These are phyloP conservation scores for Adansonia grandidieri DNA, from an alignment of 441 rosid genomes.

Conservation along the genomic window DNA sequence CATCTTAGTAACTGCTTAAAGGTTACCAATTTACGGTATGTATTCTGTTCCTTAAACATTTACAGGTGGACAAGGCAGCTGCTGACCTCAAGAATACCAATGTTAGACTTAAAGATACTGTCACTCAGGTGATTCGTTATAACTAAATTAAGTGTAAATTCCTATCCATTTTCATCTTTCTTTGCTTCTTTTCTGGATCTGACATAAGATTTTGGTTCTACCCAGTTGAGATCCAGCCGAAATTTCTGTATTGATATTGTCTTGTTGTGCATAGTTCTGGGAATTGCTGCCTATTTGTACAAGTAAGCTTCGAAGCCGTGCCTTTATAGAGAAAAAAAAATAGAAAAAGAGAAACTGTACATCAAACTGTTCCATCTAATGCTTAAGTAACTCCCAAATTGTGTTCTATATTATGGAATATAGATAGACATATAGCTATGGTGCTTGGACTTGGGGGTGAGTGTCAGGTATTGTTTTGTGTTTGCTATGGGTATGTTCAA, in stretches of 20 bases:
- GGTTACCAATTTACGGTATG: conserved; percentile 9
- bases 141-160: conserved; percentile 24
- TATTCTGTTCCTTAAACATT: conserved; percentile 21
- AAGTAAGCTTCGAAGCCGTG: conserved; percentile 58
- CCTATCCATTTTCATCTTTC: conserved; percentile 15
- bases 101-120: conserved; percentile 91
- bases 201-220: conserved; percentile 30
- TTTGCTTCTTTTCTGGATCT: conserved; percentile 30
- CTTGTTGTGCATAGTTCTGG: conserved; percentile 75
- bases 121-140: conserved; percentile 67
- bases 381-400: not conserved
- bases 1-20: conserved; percentile 19
- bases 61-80: conserved; percentile 90
- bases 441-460: no score
- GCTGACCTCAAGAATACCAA: conserved; percentile 92
- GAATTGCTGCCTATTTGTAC: conserved; percentile 96
- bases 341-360: not conserved
- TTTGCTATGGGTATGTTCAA: no score
- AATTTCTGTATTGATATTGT: conserved; percentile 93
- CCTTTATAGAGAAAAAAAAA: not conserved
- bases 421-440: not conserved
- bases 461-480: no score
- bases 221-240: conserved; percentile 89
- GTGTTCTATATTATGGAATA: not conserved
- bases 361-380: not conserved